These are phyloP conservation scores for Ceratocystis colombiana DNA, from an alignment of 2,329 filamentous ascomycete species.

Conservation along the genomic window DNA sequence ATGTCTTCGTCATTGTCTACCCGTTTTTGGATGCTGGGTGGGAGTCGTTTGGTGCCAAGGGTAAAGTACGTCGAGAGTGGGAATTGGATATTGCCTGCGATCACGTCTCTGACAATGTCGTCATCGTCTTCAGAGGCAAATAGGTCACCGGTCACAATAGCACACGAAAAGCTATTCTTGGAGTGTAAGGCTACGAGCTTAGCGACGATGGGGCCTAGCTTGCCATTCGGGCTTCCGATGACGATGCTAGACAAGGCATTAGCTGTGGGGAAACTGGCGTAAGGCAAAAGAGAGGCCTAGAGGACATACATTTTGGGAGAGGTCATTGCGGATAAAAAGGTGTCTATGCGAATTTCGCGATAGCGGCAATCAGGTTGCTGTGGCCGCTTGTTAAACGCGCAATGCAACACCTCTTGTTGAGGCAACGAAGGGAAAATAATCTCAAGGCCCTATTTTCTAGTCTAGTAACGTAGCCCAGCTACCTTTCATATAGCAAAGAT, in stretches of 20 bases:
- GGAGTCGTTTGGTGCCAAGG: constrained; percentile 63
- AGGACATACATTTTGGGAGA: constrained; percentile 20
- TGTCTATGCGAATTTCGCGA: neutral
- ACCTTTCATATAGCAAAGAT: constrained; percentile 16
- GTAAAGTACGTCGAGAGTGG: constrained; percentile 87
- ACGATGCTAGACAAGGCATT: constrained; percentile 51
- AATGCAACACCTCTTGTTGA: too few relatives aligned
- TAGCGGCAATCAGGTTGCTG: neutral
- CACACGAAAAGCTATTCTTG: constrained; percentile 82
- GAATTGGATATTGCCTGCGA: constrained; percentile 62
- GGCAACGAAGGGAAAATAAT: neutral
- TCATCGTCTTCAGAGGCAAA: constrained; percentile 56
- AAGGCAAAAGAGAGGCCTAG: neutral
- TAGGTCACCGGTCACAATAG: constrained; percentile 72
- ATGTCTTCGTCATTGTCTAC: constrained; percentile 64
- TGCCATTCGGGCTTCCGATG: constrained; percentile 71
- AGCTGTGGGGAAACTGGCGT: constrained; percentile 16
- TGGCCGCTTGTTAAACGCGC: neutral
- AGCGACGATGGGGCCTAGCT: constrained; percentile 62
- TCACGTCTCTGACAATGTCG: constrained; percentile 51
- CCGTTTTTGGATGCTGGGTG: constrained; percentile 58
- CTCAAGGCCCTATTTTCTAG: neutral
- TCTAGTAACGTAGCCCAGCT: constrained; percentile 1
- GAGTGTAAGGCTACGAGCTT: constrained; percentile 72
- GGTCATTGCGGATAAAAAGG: constrained; percentile 7